These are phyloP conservation scores for Citrullus mucosospermus DNA, from an alignment of 306 rosid species.

Conservation along the genomic window DNA sequence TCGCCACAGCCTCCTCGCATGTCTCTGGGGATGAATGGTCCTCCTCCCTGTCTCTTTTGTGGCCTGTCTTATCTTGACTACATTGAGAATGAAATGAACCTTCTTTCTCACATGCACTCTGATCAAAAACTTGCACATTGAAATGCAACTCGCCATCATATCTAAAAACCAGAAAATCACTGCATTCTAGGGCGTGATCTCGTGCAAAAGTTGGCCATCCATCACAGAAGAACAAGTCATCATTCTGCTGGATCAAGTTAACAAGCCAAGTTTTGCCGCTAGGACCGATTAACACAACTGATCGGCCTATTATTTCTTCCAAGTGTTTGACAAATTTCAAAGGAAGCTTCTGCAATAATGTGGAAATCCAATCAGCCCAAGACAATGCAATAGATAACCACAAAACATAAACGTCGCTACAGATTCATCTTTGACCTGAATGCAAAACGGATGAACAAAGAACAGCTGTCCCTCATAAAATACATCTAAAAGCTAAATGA, in stretches of 20 bases:
- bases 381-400: slow-evolving; percentile 8
- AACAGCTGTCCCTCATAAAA: neutral
- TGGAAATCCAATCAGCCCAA: slow-evolving; percentile 16
- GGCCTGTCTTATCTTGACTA: slow-evolving; percentile 31
- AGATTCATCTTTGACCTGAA: neutral
- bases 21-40: slow-evolving; percentile 26
- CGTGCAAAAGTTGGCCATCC: slow-evolving; percentile 71
- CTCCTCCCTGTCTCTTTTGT: slow-evolving; percentile 36
- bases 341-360: slow-evolving; percentile 60
- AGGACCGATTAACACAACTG: slow-evolving; percentile 58
- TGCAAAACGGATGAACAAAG: neutral
- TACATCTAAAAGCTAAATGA: neutral
- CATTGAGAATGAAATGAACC: slow-evolving; percentile 50
- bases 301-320: slow-evolving; percentile 44
- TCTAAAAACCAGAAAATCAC: slow-evolving; percentile 83
- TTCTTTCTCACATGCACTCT: slow-evolving; percentile 80
- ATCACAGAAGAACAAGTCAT: slow-evolving; percentile 39
- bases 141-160: slow-evolving; percentile 54
- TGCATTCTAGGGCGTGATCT: slow-evolving; percentile 57
- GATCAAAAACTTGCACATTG: slow-evolving; percentile 64
- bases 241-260: slow-evolving; percentile 40
- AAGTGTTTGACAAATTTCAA: slow-evolving; percentile 34
- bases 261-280: slow-evolving; percentile 64
- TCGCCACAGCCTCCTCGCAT: slow-evolving; percentile 22
- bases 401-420: neutral